phyloP scores from a whole-genome alignment of 1,284 basidiomycete genomes.

The Marasmius oreades region DNA sequence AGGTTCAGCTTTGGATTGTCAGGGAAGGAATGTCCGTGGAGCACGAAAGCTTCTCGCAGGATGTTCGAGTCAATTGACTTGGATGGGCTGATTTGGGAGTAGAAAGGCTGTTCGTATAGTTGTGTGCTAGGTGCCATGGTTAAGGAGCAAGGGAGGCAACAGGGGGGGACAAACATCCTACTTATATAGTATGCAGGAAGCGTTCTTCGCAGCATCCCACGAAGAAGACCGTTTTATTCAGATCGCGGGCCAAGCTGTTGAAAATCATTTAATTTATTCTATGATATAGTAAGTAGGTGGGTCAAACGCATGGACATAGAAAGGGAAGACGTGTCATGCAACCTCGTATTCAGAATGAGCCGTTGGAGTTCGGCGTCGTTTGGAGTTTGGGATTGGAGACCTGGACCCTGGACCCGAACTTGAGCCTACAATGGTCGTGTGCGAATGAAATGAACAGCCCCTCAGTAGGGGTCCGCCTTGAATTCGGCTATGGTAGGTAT shows the following conservation, averaged over 20 bases:
- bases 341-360: too few species aligned
- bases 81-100: not conserved
- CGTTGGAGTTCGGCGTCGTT: too few species aligned
- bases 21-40: not conserved
- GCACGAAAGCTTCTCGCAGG: not conserved
- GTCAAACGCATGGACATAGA: too few species aligned
- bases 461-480: too few species aligned
- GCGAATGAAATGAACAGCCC: too few species aligned
- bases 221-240: not conserved
- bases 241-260: not conserved
- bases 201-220: not conserved
- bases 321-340: too few species aligned
- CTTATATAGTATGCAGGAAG: not conserved
- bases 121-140: not conserved
- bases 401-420: too few species aligned
- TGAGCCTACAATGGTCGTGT: too few species aligned
- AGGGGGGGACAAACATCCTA: not conserved
- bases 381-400: too few species aligned
- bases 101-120: not conserved
- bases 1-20: not conserved
- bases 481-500: too few species aligned
- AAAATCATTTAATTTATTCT: not conserved
- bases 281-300: not conserved
- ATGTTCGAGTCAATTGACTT: not conserved
- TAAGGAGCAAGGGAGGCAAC: too few species aligned